Evolutionary conservation across 2,329 filamentous ascomycete genomes (phyloP), one percentile per base, ranked within the genome.

Genomic region (Akanthomyces dipterigenus): DNA sequence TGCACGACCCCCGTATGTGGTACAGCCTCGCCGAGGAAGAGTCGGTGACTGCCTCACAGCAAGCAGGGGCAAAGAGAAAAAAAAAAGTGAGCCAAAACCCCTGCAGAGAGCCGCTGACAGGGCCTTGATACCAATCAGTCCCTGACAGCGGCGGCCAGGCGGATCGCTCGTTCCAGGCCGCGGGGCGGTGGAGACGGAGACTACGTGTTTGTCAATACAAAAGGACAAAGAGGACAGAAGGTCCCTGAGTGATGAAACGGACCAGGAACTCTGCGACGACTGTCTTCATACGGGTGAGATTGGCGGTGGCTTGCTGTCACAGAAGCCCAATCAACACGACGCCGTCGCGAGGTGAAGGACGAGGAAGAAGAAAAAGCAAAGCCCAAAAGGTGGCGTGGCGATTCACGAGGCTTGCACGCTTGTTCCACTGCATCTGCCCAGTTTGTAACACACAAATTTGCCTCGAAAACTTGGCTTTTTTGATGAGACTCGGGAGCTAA

Each of bases 381-480:
- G 14, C 20, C 34, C n/a, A 53, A 38, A 26, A 36, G 12, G n/a
- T 36, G 28, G 11, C 28, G 49, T 46, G 14, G 43, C 31, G 16
- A 16, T 46, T 46, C 31, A 34, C 31, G 43, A 14, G 43, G 12
- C 14, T 46, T 46, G 43, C 26, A 14, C 22, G 12, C 14, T 46
- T 46, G 43, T 46, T 46, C 22, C 20, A 20, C 43, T 46, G 43
- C 22, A 6, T 22, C 22, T 18, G 26, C n/a, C n/a, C n/a, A n/a
- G n/a, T n/a, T n/a, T n/a, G n/a, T n/a, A n/a, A n/a, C n/a, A n/a
- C 14, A 11, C 14, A 24, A 24, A 46, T 55, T 48, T 26, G 26
- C 11, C 42, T 57, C 34, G 45, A 57, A 57, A 9, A 20, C 55
- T 57, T 57, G 55, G 55, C 55, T 57, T 57, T 57, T 55, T 38